These are phyloP conservation scores for Lichtheimia hyalospora DNA, from an alignment of 371 early-diverging fungal genomes.

Conservation along the genomic window DNA sequence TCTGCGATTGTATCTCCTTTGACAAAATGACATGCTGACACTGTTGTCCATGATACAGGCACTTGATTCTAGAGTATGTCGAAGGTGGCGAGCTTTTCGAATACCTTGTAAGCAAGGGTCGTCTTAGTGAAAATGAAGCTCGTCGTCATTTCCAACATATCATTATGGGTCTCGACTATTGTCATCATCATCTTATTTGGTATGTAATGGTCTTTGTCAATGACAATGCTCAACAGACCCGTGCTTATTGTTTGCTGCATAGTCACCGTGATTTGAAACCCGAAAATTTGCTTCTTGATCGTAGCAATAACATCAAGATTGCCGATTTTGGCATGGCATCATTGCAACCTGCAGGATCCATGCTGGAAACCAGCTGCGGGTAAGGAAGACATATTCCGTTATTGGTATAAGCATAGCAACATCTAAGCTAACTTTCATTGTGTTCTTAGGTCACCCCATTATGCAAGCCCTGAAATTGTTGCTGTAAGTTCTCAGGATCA, in stretches of 20 bases:
- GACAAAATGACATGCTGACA: too few species aligned
- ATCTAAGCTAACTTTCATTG: not conserved
- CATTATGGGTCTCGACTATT: slow-evolving; percentile 90
- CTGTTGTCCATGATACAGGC: slow-evolving; percentile 12
- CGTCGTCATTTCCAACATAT: slow-evolving; percentile 95
- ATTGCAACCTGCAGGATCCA: slow-evolving; percentile 67
- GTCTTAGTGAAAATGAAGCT: slow-evolving; percentile 78
- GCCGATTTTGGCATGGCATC: slow-evolving; percentile 90
- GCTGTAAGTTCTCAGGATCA: slow-evolving; percentile 33
- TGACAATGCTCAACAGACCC: too few species aligned
- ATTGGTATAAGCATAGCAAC: too few species aligned
- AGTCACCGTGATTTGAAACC: slow-evolving; percentile 98
- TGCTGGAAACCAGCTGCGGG: slow-evolving; percentile 84
- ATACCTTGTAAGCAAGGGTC: slow-evolving; percentile 48
- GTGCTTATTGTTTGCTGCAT: not conserved
- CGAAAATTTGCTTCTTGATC: slow-evolving; percentile 90
- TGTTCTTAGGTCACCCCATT: slow-evolving; percentile 77
- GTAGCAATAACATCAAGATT: slow-evolving; percentile 76
- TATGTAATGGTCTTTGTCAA: slow-evolving; percentile 7
- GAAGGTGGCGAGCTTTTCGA: slow-evolving; percentile 55
- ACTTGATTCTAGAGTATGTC: slow-evolving; percentile 48
- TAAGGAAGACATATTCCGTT: slow-evolving; percentile 10
- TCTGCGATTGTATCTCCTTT: too few species aligned
- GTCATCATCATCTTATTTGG: slow-evolving; percentile 71
- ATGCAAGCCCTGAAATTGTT: slow-evolving; percentile 94